These are phyloP conservation scores for Neodidymelliopsis sp. DNA, from an alignment of 2,329 filamentous ascomycete genomes.

Conservation along the genomic window DNA sequence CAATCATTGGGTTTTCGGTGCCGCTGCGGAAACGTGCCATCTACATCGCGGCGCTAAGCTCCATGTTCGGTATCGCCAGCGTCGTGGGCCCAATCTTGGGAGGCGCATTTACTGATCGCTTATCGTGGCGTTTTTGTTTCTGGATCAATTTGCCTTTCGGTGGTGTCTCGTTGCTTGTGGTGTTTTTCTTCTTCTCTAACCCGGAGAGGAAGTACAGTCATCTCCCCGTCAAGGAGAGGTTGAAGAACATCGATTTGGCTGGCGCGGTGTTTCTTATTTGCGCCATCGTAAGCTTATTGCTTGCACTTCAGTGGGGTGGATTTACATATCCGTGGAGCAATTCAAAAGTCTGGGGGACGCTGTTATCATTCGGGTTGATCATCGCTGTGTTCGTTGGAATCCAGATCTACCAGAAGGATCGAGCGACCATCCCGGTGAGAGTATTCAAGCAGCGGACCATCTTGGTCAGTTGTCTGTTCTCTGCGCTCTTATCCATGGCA, in stretches of 20 bases:
- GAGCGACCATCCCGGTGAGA: constrained; percentile 40
- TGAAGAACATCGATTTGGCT: constrained; percentile 50
- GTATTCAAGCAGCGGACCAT: constrained; percentile 50
- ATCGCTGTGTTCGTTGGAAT: constrained; percentile 54
- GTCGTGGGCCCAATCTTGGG: constrained; percentile 54
- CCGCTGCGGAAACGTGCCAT: constrained; percentile 54
- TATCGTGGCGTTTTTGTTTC: constrained; percentile 52
- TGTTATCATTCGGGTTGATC: constrained; percentile 57
- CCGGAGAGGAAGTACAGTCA: constrained; percentile 36
- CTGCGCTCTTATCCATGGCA: constrained; percentile 48
- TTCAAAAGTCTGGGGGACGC: constrained; percentile 58
- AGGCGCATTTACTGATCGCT: constrained; percentile 51
- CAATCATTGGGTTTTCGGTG: constrained; percentile 55
- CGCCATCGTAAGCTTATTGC: constrained; percentile 42
- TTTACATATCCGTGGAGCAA: constrained; percentile 58
- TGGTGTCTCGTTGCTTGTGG: constrained; percentile 44
- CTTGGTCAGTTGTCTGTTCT: constrained; percentile 42
- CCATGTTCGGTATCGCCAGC: constrained; percentile 50
- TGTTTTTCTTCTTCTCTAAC: constrained; percentile 44
- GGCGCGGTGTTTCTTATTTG: constrained; percentile 45
- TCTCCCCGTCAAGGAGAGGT: constrained; percentile 39
- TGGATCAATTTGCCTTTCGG: constrained; percentile 57
- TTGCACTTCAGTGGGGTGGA: constrained; percentile 50
- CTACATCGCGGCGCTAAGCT: constrained; percentile 47
- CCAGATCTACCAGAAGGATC: constrained; percentile 39